Evolutionary conservation across 257 asterid genomes (phyloP).

Genomic region (Osmanthus fragrans): DNA sequence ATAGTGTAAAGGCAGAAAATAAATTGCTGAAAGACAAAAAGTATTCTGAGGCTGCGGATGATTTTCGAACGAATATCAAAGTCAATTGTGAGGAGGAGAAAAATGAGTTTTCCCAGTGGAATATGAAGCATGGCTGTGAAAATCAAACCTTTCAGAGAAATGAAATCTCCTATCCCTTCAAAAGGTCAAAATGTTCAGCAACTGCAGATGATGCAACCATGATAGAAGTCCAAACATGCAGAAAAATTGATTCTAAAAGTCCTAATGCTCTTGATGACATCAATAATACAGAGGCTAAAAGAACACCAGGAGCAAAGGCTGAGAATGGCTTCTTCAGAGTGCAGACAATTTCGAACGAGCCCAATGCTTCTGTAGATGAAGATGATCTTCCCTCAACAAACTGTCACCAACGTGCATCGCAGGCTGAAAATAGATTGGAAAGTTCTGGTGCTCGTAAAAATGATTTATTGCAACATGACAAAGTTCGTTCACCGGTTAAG

Average conservation of each 20-base stretch:
- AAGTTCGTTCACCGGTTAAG: conserved; percentile 18
- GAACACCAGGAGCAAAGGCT: conserved; percentile 30
- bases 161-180: conserved; percentile 39
- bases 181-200: conserved; percentile 42
- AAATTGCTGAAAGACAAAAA: conserved; percentile 40
- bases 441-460: conserved; percentile 21
- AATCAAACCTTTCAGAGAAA: conserved; percentile 32
- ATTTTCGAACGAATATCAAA: conserved; percentile 33
- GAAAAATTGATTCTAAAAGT: conserved; percentile 21
- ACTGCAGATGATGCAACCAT: conserved; percentile 38
- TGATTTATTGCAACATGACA: conserved; percentile 20
- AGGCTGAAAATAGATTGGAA: conserved; percentile 27
- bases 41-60: conserved; percentile 32
- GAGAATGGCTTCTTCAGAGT: conserved; percentile 28
- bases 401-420: conserved; percentile 42
- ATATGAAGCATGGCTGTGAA: conserved; percentile 47
- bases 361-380: conserved; percentile 36
- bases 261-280: conserved; percentile 25
- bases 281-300: conserved; percentile 27
- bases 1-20: conserved; percentile 39
- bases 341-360: conserved; percentile 21
- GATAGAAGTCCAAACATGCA: conserved; percentile 26
- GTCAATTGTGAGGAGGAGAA: conserved; percentile 33
- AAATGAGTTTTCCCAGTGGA: conserved; percentile 37
- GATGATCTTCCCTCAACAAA: conserved; percentile 46